Base-by-base conservation (phyloP, 2,329 filamentous ascomycete species). In the Venturia carpophila region DNA sequence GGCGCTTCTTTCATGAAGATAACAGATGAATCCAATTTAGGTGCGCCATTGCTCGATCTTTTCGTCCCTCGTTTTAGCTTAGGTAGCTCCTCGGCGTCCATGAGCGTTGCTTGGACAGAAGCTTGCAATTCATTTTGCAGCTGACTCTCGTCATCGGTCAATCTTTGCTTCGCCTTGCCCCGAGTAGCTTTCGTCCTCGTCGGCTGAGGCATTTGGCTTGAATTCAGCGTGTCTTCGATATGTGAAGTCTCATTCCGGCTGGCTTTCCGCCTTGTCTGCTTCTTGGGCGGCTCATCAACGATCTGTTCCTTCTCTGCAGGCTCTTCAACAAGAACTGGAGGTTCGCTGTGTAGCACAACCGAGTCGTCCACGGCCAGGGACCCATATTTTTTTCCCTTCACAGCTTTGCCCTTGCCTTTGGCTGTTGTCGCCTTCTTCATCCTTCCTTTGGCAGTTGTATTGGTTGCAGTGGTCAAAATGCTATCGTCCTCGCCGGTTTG, bases 401-500 rank as follows among this genome's bases (percentile, higher is more conserved):
- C 30, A 27, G 45, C 63, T 55, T 68, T 68, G 45, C 67, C 67
- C 27, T 17, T 64, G 7, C 72, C 68, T 61, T 76, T 79, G 6
- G 73, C 67, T 5, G 67, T 67, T 10, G 52, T 58, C 67, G 75
- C 77, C 11, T 74, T 66, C 65, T 76, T 79, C 45, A 79, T 76
- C 9, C 82, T 78, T 0, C 78, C 72, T 71, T 90, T 89, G 7
- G 66, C 60, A 21, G 67, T 67, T 64, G 72, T 73, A 68, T 74
- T 75, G 5, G 75, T 77, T 34, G 72, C 73, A 41, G 73, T 75
- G 7, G 76, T 77, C 73, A 85, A 71, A 76, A 83, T 69, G 79
- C 84, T 83, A 77, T 84, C 71, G 76, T 86, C 70, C 82, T 90
- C 65, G 76, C 78, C 66, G 49, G 73, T 67, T 6, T 66, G 58